These are phyloP conservation scores for Curvularia lunata DNA, from an alignment of 2,329 filamentous ascomycete genomes.

Conservation along the genomic window DNA sequence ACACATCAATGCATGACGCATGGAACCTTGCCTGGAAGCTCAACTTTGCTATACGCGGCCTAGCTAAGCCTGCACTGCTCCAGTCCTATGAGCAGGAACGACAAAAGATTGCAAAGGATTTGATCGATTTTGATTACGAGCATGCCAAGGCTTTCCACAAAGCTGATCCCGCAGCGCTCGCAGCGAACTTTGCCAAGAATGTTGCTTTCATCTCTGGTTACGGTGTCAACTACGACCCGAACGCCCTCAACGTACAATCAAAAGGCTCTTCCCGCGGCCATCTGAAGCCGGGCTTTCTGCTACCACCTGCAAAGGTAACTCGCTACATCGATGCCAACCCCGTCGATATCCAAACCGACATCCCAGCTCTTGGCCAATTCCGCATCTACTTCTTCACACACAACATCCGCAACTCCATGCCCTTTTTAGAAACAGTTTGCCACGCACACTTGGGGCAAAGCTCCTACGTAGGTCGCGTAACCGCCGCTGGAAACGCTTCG, in stretches of 20 bases:
- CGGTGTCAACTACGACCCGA: conserved; percentile 70
- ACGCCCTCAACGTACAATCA: conserved; percentile 67
- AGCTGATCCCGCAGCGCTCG: conserved; percentile 68
- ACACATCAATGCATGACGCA: conserved; percentile 54
- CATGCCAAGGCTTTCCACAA: conserved; percentile 61
- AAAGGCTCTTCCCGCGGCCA: conserved; percentile 56
- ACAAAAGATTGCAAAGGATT: conserved; percentile 52
- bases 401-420: conserved; percentile 61
- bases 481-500: conserved; percentile 64
- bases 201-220: conserved; percentile 76
- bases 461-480: conserved; percentile 66
- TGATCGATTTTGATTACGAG: conserved; percentile 55
- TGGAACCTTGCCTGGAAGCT: conserved; percentile 56
- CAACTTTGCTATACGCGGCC: conserved; percentile 49
- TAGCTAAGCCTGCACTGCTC: conserved; percentile 49
- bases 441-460: conserved; percentile 58
- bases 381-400: conserved; percentile 74
- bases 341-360: conserved; percentile 77
- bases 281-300: conserved; percentile 53
- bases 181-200: conserved; percentile 72
- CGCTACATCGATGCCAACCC: conserved; percentile 80
- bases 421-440: conserved; percentile 67
- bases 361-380: conserved; percentile 79
- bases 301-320: conserved; percentile 73
- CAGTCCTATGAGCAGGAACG: conserved; percentile 52